Conservation (phyloP, 2,329 filamentous ascomycete genomes). For the Venturiaceae sp. region DNA sequence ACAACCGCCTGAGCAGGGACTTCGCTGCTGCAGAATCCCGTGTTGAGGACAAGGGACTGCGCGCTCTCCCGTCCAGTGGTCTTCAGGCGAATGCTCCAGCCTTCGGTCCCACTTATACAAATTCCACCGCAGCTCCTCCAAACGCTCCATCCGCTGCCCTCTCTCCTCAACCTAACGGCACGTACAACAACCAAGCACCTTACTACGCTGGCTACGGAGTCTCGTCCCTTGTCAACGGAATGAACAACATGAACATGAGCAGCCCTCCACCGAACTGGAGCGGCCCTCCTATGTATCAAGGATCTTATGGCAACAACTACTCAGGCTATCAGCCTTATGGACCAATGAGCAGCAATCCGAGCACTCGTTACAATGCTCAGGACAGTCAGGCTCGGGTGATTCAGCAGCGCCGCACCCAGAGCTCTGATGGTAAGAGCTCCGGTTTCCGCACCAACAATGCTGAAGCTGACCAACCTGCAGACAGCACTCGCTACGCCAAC, state of each 20-base stretch:
- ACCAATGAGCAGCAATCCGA: slow-evolving; percentile 15
- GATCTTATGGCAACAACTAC: slow-evolving; percentile 35
- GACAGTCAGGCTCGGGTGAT: slow-evolving; percentile 71
- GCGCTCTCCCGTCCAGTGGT: slow-evolving; percentile 53
- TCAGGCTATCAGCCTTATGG: slow-evolving; percentile 38
- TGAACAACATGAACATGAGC: slow-evolving; percentile 33
- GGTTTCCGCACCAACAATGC: slow-evolving; percentile 6
- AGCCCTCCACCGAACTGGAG: background rate
- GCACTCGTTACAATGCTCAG: slow-evolving; percentile 39
- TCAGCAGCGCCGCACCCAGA: slow-evolving; percentile 63
- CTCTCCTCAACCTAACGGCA: background rate
- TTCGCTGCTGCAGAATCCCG: slow-evolving; percentile 42
- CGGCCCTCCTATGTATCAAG: slow-evolving; percentile 27
- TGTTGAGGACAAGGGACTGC: slow-evolving; percentile 43
- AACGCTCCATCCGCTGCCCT: background rate
- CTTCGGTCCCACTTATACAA: slow-evolving; percentile 54
- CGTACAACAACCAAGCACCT: slow-evolving; percentile 1
- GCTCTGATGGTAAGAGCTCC: slow-evolving; percentile 50
- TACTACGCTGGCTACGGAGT: slow-evolving; percentile 20
- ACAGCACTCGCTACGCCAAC: slow-evolving; percentile 68
- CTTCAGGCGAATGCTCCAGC: slow-evolving; percentile 72
- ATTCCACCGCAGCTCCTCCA: slow-evolving; percentile 11
- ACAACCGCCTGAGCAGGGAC: slow-evolving; percentile 66
- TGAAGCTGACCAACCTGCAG: slow-evolving; percentile 16
- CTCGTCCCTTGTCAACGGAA: background rate